These are phyloP conservation scores for Dioszegia aurantiaca DNA, from an alignment of 768 basidiomycete species.

Conservation along the genomic window DNA sequence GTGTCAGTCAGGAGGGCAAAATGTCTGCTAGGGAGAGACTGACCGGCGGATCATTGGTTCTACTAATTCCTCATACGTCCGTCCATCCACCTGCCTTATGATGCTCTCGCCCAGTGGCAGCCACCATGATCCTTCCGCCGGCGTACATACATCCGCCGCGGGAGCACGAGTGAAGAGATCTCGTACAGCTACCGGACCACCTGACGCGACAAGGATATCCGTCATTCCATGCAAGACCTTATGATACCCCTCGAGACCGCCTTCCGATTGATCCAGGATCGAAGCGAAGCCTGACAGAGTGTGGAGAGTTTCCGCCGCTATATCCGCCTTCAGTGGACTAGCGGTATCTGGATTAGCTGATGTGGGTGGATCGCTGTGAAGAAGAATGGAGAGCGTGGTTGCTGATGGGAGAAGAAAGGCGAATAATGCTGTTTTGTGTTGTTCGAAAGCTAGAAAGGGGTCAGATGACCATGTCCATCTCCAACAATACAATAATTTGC, in stretches of 20 bases:
- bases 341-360: neutral
- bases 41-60: conserved; percentile 3
- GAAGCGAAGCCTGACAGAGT: conserved; percentile 21
- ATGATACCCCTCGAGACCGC: conserved; percentile 27
- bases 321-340: neutral
- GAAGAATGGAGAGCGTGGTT: neutral
- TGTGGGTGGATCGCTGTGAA: neutral
- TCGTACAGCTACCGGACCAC: neutral
- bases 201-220: conserved; percentile 21
- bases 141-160: neutral
- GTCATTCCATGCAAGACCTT: conserved; percentile 26
- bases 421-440: conserved; percentile 24
- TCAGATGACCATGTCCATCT: neutral
- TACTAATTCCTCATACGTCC: neutral
- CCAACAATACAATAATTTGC: no score
- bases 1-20: no score
- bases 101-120: conserved; percentile 6
- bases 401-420: conserved; percentile 20
- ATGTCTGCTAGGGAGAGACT: no score
- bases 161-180: conserved; percentile 5
- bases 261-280: conserved; percentile 11
- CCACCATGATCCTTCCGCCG: conserved; percentile 13
- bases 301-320: conserved; percentile 15
- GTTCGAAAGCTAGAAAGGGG: conserved; percentile 7
- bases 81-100: neutral